Base-by-base conservation (phyloP, 2,329 filamentous ascomycete species). In the Penicillium sp. region DNA sequence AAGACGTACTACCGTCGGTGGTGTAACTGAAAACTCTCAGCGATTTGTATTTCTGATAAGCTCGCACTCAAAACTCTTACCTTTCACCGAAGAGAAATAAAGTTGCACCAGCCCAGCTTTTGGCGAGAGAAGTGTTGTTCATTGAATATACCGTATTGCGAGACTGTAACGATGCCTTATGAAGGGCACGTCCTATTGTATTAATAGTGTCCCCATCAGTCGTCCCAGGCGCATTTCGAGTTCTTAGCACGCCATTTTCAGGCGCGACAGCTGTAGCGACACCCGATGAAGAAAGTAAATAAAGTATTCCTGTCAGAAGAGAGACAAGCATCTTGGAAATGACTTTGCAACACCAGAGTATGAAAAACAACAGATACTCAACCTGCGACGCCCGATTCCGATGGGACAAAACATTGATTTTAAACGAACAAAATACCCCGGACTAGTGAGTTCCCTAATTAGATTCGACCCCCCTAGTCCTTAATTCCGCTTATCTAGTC, bases 51-150 rank as follows among this genome's bases (percentile, higher is more conserved):
- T 37, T 39, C 13, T 16, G 21, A 3, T 19, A 16, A n/a, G 31
- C 5, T n/a, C 13, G 27, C 21, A 25, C 3, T 25, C n/a, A 29
- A n/a, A 42, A n/a, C 4, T 45, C 54, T 43, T n/a, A 56, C 54
- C 44, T 56, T 9, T 51, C 48, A 13, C 49, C 45, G 37, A 31
- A 62, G 21, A 50, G n/a, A 23, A 55, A 57, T 29, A 62, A 25
- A 35, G 33, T 45, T 4, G 50, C 52, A 13, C 37, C 44, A 1
- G 14, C 11, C 50, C 53, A 54, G 21, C 49, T 52, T 42, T 58
- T 52, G 11, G 48, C 47, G 14, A 55, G 21, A 7, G 53, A 44
- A 14, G 52, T 55, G n/a, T 35, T 48, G 14, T 55, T 55, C 47
- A 54, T 53, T 7, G n/a, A 14, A 37, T 55, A 50, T 11, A 43